Evolutionary conservation across 495 filamentous ascomycete genomes (phyloP), one percentile per base, ranked within the genome.

Genomic region (Penicillium coffeae): DNA sequence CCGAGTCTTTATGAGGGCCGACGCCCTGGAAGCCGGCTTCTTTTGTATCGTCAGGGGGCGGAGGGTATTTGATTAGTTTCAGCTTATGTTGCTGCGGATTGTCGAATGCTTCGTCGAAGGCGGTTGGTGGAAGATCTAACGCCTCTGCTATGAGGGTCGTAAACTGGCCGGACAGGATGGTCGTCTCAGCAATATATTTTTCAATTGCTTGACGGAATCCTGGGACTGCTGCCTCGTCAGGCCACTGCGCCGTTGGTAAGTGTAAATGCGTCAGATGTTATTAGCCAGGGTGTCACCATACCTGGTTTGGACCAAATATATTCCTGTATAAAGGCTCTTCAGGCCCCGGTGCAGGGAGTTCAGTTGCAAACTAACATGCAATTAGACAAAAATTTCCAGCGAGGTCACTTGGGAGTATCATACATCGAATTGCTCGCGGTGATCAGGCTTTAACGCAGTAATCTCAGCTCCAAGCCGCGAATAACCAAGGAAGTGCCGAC

Each of bases 1-100:
- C 92, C 41, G 80, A 86, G 66, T 98, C 93, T 64, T 98, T 98
- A 66, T 98, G 93, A 8, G 93, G 86, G 0, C 93, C 90, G 1
- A 95, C 89, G 16, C 90, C 90, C 60, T 83, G 61, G 15, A 58
- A 62, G 7, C 34, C 40, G 8, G 39, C 21, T 3, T 38, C 37
- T 3, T 53, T 44, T 9, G 38, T 12, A 8, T 36, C 25, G 12
- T 50, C 66, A 61, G 3, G 74, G 60, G 68, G 37, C 1, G 88
- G 85, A 0, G 88, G 88, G 54, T 95, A 95, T 66, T 90, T 92
- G 52, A 96, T 83, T 43, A 96, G 81, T 63, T 96, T 96, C 33
- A 95, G 71, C 66, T 93, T 95, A 68, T 95, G 89, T 66, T 94
- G 84, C 69, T 93, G 86, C 47, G 82, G 74, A 6, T 68, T 57